Evolutionary conservation across 495 filamentous ascomycete species (phyloP), one percentile per base, ranked within the genome.

Genomic region (Penicillium cataractarum): DNA sequence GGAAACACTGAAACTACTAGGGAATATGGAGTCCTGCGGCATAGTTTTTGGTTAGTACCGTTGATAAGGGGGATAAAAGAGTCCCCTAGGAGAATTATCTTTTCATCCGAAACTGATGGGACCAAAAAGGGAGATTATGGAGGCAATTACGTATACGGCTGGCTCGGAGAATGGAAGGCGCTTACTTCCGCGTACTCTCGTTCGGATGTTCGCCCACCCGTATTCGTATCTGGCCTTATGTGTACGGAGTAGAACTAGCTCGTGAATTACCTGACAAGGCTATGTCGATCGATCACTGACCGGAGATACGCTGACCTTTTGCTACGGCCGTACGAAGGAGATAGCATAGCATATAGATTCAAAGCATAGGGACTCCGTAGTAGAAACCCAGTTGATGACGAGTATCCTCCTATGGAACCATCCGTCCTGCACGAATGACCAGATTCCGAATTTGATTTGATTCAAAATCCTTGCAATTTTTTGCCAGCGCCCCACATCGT

Each of bases 91-190:
- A 42, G n/a, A n/a, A n/a, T 22, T 19, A 3, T 46, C 35, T 17
- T 39, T 39, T 39, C 12, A 3, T 24, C 12, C 19, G 21, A 22
- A 24, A 24, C 6, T 3, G 13, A 39, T 39, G 37, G 6, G 6
- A n/a, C 39, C 8, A 48, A 22, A 48, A 24, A 15, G 9, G 8
- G 21, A 22, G 10, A 40, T 19, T 24, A 46, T 46, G 42, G 24
- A 6, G 24, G 24, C 46, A 50, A 50, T 50, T 50, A 50, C 46
- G 46, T 50, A 27, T 50, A 50, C 46, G 46, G 46, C 46, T 44
- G 19, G 40, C 40, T 12, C 46, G 22, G 46, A 17, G 24, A 27
- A 22, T 1, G 46, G 24, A 2, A 49, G 46, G 22, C 22, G 21
- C 21, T 49, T 24, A 6, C 9, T 49, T 17, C 46, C 46, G 46